phyloP scores from a whole-genome alignment of 2,329 filamentous ascomycete genomes.

The Bisporella sp. region DNA sequence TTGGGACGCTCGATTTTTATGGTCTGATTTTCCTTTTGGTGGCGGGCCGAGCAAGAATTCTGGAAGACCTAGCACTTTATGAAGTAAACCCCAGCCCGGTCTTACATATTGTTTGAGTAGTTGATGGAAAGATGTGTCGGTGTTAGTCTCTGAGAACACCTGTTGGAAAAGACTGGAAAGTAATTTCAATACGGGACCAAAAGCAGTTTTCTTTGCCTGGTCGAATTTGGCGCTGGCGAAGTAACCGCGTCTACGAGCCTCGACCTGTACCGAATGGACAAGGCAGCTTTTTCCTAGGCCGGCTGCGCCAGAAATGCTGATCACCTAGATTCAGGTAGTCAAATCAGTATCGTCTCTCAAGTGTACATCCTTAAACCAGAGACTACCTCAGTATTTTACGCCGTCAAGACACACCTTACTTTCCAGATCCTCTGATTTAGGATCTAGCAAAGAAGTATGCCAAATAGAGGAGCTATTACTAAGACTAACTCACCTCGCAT shows the following conservation, averaged over 20 bases:
- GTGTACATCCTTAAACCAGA: too few species aligned
- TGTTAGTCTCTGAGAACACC: slow-evolving; percentile 60
- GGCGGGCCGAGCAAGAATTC: slow-evolving; percentile 57
- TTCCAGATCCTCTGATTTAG: too few species aligned
- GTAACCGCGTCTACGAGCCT: slow-evolving; percentile 55
- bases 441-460: too few species aligned
- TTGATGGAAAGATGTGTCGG: slow-evolving; percentile 57
- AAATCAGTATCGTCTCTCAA: too few species aligned
- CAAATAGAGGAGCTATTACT: too few species aligned
- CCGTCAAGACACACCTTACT: too few species aligned
- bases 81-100: slow-evolving; percentile 58
- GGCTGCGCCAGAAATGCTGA: slow-evolving; percentile 53
- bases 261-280: slow-evolving; percentile 54
- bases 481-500: slow-evolving; percentile 38
- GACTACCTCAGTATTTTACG: too few species aligned
- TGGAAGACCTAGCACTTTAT: slow-evolving; percentile 53
- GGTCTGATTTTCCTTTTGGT: slow-evolving; percentile 2
- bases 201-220: slow-evolving; percentile 51
- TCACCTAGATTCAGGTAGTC: slow-evolving; percentile 24
- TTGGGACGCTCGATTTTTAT: slow-evolving; percentile 14
- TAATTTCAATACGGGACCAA: slow-evolving; percentile 57
- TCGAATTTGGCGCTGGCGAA: slow-evolving; percentile 63
- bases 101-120: slow-evolving; percentile 54
- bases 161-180: slow-evolving; percentile 61
- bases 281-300: slow-evolving; percentile 61